A percentile compares a stretch with the other conserved stretches of the same genome.
These are phyloP conservation scores for Lachnellula subtilissima DNA, from an alignment of 2,329 filamentous ascomycete species.

Conservation along the genomic window DNA sequence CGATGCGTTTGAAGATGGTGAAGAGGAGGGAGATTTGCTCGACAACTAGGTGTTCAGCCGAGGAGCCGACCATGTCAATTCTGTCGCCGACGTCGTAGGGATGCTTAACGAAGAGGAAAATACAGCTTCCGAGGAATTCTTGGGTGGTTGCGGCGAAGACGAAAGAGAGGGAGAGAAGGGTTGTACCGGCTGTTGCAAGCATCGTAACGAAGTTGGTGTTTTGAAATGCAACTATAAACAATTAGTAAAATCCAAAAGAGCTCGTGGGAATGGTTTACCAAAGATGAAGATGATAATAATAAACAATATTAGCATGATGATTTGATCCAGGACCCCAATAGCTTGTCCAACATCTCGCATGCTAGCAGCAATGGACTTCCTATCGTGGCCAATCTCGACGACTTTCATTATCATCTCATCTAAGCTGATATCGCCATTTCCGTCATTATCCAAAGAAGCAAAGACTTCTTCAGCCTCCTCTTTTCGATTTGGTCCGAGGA, in stretches of 20 bases:
- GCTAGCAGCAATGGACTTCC: conserved; percentile 83
- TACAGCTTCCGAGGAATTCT: conserved; percentile 95
- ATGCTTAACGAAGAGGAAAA: conserved; percentile 98
- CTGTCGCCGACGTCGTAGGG: conserved; percentile 95
- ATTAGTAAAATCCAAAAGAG: conserved; percentile 27
- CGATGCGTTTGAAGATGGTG: conserved; percentile 82
- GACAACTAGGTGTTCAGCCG: conserved; percentile 66
- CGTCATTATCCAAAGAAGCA: conserved; percentile 72
- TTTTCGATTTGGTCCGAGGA: conserved; percentile 70
- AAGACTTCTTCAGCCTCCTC: conserved; percentile 85
- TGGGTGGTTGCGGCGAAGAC: conserved; percentile 89
- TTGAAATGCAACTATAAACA: conserved; percentile 68
- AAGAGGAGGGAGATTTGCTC: conserved; percentile 93
- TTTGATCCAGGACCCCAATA: conserved; percentile 81
- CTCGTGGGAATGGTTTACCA: conserved; percentile 43
- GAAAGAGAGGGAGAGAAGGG: conserved; percentile 92
- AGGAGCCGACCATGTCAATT: conserved; percentile 65
- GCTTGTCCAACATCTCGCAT: conserved; percentile 98
- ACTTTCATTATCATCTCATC: conserved; percentile 83
- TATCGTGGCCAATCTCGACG: conserved; percentile 75
- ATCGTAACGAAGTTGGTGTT: conserved; percentile 81
- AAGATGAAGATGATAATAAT: conserved; percentile 81
- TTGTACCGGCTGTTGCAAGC: conserved; percentile 83
- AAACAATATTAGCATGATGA: conserved; percentile 76
- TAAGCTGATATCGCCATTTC: conserved; percentile 89